phyloP scores from a whole-genome alignment of 768 basidiomycete species.

The Lactifluus piperatus region DNA sequence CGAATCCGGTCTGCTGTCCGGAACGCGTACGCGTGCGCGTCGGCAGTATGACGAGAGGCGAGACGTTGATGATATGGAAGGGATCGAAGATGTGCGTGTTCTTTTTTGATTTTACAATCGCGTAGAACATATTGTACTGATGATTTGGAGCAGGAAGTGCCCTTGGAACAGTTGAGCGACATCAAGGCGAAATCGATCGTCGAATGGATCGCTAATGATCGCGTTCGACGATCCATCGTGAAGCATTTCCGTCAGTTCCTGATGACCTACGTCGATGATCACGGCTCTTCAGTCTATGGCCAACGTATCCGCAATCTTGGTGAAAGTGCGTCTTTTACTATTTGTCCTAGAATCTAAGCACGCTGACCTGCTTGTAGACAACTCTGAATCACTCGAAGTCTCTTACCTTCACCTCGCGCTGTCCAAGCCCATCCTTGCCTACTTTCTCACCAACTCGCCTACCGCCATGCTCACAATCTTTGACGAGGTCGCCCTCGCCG shows the following conservation, averaged over 20 bases:
- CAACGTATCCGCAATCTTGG: conserved; percentile 88
- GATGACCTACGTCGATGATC: conserved; percentile 92
- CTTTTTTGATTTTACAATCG: not conserved
- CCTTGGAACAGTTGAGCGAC: conserved; percentile 91
- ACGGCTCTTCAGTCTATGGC: conserved; percentile 88
- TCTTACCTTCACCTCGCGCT: conserved; percentile 91
- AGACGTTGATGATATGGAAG: conserved; percentile 87
- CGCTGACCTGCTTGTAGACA: conserved; percentile 44
- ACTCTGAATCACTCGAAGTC: conserved; percentile 95
- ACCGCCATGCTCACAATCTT: conserved; percentile 89
- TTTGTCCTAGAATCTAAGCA: not conserved
- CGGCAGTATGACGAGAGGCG: conserved; percentile 90
- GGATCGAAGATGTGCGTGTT: conserved; percentile 69
- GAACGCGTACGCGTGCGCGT: conserved; percentile 75
- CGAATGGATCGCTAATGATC: conserved; percentile 94
- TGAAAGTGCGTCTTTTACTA: conserved; percentile 59
- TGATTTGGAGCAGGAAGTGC: conserved; percentile 59
- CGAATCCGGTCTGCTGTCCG: conserved; percentile 53
- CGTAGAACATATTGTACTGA: conserved; percentile 13
- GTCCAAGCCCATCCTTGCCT: conserved; percentile 92
- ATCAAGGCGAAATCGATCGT: conserved; percentile 96
- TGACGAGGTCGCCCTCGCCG: conserved; percentile 89
- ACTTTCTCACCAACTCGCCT: conserved; percentile 94
- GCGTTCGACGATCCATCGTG: conserved; percentile 83
- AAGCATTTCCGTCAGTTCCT: conserved; percentile 93